phyloP scores from a whole-genome alignment of 75 land plant genomes.

The Pseudotsuga menziesii region DNA sequence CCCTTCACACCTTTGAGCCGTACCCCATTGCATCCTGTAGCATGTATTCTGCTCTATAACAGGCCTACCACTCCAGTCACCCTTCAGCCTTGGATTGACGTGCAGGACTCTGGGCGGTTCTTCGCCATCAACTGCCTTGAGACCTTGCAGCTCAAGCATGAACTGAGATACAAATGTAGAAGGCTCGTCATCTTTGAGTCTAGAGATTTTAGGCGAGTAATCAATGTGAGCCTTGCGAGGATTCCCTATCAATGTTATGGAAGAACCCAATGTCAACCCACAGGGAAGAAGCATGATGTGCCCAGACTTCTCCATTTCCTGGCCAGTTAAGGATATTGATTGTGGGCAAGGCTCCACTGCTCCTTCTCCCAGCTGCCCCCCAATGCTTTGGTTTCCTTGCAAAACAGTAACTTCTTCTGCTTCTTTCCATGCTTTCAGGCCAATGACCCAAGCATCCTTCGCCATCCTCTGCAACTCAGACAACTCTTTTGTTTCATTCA shows the following conservation, averaged over 20 bases:
- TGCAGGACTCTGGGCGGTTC: slow-evolving; percentile 69
- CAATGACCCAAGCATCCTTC: slow-evolving; percentile 33
- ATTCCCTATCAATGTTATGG: slow-evolving; percentile 55
- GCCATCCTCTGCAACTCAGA: slow-evolving; percentile 39
- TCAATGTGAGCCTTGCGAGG: slow-evolving; percentile 49
- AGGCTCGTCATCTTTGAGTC: slow-evolving; percentile 14
- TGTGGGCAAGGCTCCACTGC: slow-evolving; percentile 29
- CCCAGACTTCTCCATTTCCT: slow-evolving; percentile 6
- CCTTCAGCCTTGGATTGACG: slow-evolving; percentile 58
- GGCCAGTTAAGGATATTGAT: slow-evolving; percentile 18
- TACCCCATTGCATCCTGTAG: slow-evolving; percentile 71
- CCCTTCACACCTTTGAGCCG: slow-evolving; percentile 64
- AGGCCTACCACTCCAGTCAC: slow-evolving; percentile 70
- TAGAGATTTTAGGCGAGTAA: slow-evolving; percentile 21
- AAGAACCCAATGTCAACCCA: slow-evolving; percentile 61
- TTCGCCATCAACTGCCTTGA: slow-evolving; percentile 52
- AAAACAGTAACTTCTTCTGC: slow-evolving; percentile 9
- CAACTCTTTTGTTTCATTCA: slow-evolving; percentile 23
- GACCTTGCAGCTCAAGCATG: slow-evolving; percentile 53
- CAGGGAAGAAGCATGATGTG: slow-evolving; percentile 44
- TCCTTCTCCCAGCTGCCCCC: neutral
- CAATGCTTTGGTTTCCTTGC: slow-evolving; percentile 12
- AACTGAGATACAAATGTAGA: slow-evolving; percentile 55
- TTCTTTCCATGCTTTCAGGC: slow-evolving; percentile 35
- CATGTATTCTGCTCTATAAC: slow-evolving; percentile 69